Evolutionary conservation across 768 basidiomycete species (phyloP), one percentile per base, ranked within the genome.

Genomic region (Leccinellum luteum): DNA sequence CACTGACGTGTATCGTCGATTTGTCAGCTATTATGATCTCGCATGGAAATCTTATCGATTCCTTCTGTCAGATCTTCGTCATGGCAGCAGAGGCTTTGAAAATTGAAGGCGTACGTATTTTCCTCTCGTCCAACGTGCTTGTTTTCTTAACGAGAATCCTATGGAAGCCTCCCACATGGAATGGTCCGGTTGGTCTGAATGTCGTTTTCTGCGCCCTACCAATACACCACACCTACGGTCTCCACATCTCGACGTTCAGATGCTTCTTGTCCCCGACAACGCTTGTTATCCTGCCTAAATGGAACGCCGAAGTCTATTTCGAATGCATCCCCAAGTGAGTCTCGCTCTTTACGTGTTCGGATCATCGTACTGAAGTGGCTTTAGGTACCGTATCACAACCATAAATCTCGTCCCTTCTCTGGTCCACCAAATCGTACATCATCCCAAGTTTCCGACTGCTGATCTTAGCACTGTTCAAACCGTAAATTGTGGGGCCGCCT

Each of bases 11-110:
- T 5, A 51, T 51, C 31, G 4, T 32, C 51, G 35, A 15, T 32
- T 45, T 34, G 31, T 34, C 43, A 89, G 88, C 81, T 7, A 84
- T 89, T n/a, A 86, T 85, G 86, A 81, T 87, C 27, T 82, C 87
- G 1, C 87, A 89, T 62, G 82, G 82, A 49, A 89, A 89, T 66
- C 47, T 88, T 17, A 70, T 80, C 25, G 75, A 69, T 55, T 78
- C 81, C 1, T 13, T 84, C 0, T 48, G 52, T 1, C 81, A 87
- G 66, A 38, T 61, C 0, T 58, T 72, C 1, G 68, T 79, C 3
- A 8, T 77, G 5, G 31, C n/a, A 1, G 55, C 66, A n/a, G 76
- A 70, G 19, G 47, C 56, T 0, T 53, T 66, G 6, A 74, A 77
- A 47, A 75, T 80, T 0, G 67, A 70, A 58, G 66, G 66, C 27